phyloP scores from a whole-genome alignment of 2,329 filamentous ascomycete genomes.

The Trichoderma sp. region DNA sequence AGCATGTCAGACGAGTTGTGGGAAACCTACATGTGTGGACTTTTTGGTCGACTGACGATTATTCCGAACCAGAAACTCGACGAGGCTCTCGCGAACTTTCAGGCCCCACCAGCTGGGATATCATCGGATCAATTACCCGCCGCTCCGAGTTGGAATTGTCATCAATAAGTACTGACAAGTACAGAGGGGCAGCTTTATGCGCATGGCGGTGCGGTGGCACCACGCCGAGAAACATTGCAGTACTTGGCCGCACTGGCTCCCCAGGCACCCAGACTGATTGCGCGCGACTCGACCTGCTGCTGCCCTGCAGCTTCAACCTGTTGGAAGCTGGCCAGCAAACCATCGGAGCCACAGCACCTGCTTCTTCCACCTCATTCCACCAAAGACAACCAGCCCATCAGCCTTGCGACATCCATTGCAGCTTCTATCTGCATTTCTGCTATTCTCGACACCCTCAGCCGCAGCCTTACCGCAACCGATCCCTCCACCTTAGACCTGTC shows the following conservation, averaged over 20 bases:
- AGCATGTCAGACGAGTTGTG: too few relatives aligned
- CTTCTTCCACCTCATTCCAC: constrained; percentile 22
- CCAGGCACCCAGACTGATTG: constrained; percentile 30
- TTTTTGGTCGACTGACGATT: background rate
- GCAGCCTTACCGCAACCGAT: background rate
- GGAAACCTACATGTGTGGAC: background rate
- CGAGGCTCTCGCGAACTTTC: constrained; percentile 22
- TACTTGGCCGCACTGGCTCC: constrained; percentile 12
- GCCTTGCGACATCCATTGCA: background rate
- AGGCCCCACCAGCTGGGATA: constrained; percentile 5
- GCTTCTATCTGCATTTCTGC: background rate
- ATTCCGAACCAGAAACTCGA: constrained; percentile 6
- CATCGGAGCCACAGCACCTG: constrained; percentile 11
- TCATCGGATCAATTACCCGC: constrained; percentile 28
- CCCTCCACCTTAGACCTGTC: constrained; percentile 5
- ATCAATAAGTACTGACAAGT: background rate
- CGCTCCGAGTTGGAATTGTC: constrained; percentile 21
- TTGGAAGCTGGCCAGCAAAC: constrained; percentile 27
- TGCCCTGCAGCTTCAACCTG: constrained; percentile 29
- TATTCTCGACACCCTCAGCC: background rate
- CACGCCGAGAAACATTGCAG: background rate
- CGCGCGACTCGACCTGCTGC: constrained; percentile 29
- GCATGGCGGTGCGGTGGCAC: fast-evolving
- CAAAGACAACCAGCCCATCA: background rate
- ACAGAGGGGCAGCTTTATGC: background rate